Evolutionary conservation across 208 protist species (phyloP).

Genomic region (Acanthamoeba triangularis): DNA sequence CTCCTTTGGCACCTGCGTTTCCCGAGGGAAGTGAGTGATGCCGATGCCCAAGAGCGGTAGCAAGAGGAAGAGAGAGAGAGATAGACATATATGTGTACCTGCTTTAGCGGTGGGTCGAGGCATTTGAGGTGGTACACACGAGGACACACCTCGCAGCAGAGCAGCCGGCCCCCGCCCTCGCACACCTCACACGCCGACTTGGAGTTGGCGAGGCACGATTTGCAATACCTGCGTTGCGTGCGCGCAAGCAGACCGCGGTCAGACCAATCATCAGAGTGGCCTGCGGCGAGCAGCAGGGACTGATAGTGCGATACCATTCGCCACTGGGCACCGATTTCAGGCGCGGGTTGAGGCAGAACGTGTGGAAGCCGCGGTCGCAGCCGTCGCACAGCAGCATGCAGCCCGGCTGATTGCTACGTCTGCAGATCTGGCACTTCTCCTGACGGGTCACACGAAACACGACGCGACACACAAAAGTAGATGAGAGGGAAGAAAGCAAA

Average conservation of each 20-base stretch:
- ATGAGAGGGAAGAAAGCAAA: too few relatives aligned
- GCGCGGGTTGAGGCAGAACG: conserved; percentile 80
- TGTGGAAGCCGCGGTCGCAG: conserved; percentile 70
- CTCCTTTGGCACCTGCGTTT: neutral
- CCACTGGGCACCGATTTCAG: conserved; percentile 46
- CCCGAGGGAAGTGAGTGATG: too few relatives aligned
- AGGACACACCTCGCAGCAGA: conserved; percentile 5
- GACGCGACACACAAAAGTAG: too few relatives aligned
- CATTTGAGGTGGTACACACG: neutral
- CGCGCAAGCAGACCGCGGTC: too few relatives aligned
- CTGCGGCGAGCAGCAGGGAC: too few relatives aligned
- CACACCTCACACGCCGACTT: neutral
- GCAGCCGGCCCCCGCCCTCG: neutral
- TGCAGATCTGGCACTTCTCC: conserved; percentile 92
- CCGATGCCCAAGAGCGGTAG: too few relatives aligned
- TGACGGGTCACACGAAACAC: too few relatives aligned
- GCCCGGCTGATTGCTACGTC: conserved; percentile 89
- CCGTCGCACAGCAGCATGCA: conserved; percentile 39
- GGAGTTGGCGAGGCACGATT: neutral
- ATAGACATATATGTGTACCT: neutral
- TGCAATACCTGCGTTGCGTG: neutral
- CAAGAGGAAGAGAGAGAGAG: neutral
- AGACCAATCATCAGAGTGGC: too few relatives aligned
- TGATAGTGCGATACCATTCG: conserved; percentile 19
- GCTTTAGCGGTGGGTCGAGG: neutral